Conservation (phyloP, 1,139 yeast genomes). For the Hemisphaericaspora lyxosophila region DNA sequence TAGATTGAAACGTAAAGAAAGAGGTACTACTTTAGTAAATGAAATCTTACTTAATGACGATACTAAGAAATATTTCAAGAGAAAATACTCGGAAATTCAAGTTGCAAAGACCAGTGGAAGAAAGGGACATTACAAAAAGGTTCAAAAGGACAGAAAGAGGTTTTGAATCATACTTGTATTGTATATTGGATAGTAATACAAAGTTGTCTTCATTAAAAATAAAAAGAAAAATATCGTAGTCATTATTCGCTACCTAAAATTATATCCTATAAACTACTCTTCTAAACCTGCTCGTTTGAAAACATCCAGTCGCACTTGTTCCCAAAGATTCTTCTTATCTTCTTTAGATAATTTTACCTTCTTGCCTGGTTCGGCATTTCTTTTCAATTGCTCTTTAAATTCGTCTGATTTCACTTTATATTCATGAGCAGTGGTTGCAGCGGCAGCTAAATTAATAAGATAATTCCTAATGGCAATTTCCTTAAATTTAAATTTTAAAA, state of each 20-base stretch:
- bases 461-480: slow-evolving; percentile 52
- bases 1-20: slow-evolving; percentile 66
- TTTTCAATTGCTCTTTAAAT: slow-evolving; percentile 27
- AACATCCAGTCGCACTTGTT: slow-evolving; percentile 49
- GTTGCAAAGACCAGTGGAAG: slow-evolving; percentile 73
- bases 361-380: slow-evolving; percentile 17
- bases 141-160: slow-evolving; percentile 61
- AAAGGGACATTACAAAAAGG: slow-evolving; percentile 64
- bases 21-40: slow-evolving; percentile 77
- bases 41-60: slow-evolving; percentile 76
- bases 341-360: slow-evolving; percentile 41
- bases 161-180: too few species aligned
- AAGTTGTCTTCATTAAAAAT: neutral
- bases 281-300: slow-evolving; percentile 50
- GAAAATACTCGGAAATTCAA: slow-evolving; percentile 82
- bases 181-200: too few species aligned
- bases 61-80: slow-evolving; percentile 74
- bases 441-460: slow-evolving; percentile 52
- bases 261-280: slow-evolving; percentile 1
- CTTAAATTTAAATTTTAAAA: slow-evolving; percentile 39
- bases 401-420: slow-evolving; percentile 41
- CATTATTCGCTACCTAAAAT: neutral
- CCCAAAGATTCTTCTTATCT: slow-evolving; percentile 50
- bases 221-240: neutral
- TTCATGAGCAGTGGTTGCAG: slow-evolving; percentile 55